Evolutionary conservation across 1,139 yeast genomes (phyloP).

Genomic region (Blastobotrys illinoisensis): DNA sequence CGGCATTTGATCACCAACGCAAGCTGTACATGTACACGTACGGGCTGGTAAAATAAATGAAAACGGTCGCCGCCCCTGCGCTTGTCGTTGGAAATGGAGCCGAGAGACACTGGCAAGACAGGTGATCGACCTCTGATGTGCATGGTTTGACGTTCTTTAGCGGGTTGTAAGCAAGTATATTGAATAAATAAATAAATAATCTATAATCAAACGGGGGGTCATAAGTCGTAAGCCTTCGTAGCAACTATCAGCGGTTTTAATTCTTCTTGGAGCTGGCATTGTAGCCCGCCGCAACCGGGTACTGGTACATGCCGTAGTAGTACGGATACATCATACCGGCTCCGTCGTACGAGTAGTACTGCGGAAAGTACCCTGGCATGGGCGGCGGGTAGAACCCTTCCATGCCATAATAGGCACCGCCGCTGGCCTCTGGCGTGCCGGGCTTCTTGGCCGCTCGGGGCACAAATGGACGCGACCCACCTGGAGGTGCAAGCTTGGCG

Average conservation of each 20-base stretch:
- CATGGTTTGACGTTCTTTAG: too few relatives aligned
- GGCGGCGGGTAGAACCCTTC: neutral
- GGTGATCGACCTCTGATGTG: too few relatives aligned
- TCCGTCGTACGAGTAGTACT: neutral
- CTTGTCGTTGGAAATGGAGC: too few relatives aligned
- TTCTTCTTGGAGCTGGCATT: neutral
- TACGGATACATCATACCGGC: neutral
- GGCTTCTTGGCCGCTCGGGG: neutral
- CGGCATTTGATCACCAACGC: neutral
- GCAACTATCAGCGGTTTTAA: neutral
- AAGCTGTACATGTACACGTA: too few relatives aligned
- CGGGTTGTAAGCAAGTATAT: neutral
- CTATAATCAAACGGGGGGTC: neutral
- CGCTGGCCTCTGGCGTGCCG: neutral
- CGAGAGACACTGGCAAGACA: neutral
- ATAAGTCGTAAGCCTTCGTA: neutral
- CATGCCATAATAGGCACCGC: neutral
- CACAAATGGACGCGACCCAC: neutral
- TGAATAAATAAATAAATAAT: neutral
- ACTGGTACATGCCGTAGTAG: neutral
- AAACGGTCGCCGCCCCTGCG: neutral
- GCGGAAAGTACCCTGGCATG: neutral
- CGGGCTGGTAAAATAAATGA: too few relatives aligned
- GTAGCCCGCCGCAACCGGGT: neutral
- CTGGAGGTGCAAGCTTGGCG: neutral